Evolutionary conservation across 805 yeast genomes (phyloP), one percentile per base, ranked within the genome.

Genomic region (Kregervanrija pseudodelftensis): DNA sequence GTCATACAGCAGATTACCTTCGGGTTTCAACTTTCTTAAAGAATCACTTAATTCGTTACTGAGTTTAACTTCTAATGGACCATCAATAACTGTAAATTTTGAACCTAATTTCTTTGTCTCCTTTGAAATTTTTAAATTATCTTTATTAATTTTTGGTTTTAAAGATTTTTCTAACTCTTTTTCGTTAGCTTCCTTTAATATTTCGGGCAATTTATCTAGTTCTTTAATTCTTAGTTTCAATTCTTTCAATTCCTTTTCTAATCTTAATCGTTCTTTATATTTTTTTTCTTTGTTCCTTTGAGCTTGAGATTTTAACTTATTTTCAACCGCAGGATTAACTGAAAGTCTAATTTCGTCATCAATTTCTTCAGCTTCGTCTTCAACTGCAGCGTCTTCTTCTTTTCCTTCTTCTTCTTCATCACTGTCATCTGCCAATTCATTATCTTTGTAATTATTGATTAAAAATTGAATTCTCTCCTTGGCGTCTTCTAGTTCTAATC

Each of bases 31-130:
- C 50, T 80, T 77, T 62, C 96, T 78, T 55, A 93, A 70, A 12
- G 95, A 85, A 56, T 85, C 95, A 32, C 84, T 79, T 51, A 93
- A 73, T 64, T 93, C 99, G 59, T 87, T 91, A 22, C 95, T 78
- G 42, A 93, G 74, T 66, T 93, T 91, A 28, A 93, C 83, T 56
- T 91, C 82, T 43, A 77, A 57, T n/a, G 74, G 73, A 12, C 61
- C 62, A 42, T 72, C 72, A 41, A 70, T 53, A 11, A 66, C 57
- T 33, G 62, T 64, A 50, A 73, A 70, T 49, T 71, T 74, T 50
- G 70, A 67, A 44, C 73, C 68, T 45, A 69, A 64, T 44, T 63
- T 64, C 49, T 51, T 60, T 50, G 59, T 64, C 9, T 63, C 66
- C 36, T 59, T 59, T 41, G 59, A 58, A 5, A 56, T 48, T 45